Evolutionary conservation across 768 basidiomycete genomes (phyloP), one percentile per base, ranked within the genome.

Genomic region (Tulasnella sp.): DNA sequence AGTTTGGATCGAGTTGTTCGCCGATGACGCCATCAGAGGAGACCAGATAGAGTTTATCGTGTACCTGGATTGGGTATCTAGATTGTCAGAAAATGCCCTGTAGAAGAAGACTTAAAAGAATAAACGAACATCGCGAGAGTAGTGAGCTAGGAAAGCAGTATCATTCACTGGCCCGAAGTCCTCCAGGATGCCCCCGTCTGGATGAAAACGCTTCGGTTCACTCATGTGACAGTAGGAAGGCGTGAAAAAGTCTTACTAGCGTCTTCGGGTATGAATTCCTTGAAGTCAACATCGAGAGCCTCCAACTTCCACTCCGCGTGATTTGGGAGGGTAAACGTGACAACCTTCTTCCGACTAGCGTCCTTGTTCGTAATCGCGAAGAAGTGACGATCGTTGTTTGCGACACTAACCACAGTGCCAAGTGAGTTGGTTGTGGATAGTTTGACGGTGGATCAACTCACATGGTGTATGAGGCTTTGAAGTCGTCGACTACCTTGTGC

Each of bases 31-130:
- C 87, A 3, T 70, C 68, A 49, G 76, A 72, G 34, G 78, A 72
- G 70, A 86, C 82, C 44, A 92, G 68, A 69, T 87, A 86, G 30
- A 91, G 74, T 69, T 88, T 84, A 65, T 90, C 86, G 60, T 82
- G 84, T 66, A 90, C 85, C 85, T 84, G 60, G n/a, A 41, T 25
- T 58, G 60, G 17, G 56, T 22, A 66, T 46, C 12, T 29, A n/a
- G n/a, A 29, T 19, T 21, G 53, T 22, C 53, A 48, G 38, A 21
- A 5, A 0, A 24, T 30, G 49, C 21, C 2, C 42, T 57, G 42
- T 10, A 21, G 42, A 52, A 38, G 52, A 42, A 49, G 5, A 48
- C 10, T 11, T 15, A 12, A 31, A 4, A 21, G 8, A 9, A 7
- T 21, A 45, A 17, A 68, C 82, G 61, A 65, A 84, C 88, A 65